Evolutionary conservation across 371 early-diverging fungal species (phyloP).

Genomic region (Zancudomyces culisetae): DNA sequence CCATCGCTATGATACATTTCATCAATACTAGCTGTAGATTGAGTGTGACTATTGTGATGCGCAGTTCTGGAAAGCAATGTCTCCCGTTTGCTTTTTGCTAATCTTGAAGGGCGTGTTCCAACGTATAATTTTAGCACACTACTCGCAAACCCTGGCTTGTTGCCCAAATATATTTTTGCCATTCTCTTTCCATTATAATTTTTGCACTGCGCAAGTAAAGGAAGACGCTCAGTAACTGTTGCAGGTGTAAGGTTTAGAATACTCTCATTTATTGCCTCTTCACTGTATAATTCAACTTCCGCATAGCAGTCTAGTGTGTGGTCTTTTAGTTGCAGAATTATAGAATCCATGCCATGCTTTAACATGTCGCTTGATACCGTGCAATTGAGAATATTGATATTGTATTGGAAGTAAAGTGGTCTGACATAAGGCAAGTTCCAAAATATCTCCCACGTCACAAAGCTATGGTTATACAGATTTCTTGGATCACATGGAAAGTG

Average conservation of each 20-base stretch:
- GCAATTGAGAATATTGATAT: constrained; percentile 22
- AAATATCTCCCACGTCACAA: constrained; percentile 20
- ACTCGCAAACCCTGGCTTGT: constrained; percentile 9
- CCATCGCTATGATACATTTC: not conserved
- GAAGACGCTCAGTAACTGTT: constrained; percentile 16
- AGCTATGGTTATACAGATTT: constrained; percentile 20
- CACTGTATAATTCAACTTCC: constrained; percentile 21
- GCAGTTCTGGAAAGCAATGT: not conserved
- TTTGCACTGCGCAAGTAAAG: constrained; percentile 25
- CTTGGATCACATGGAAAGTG: constrained; percentile 14
- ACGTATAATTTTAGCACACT: constrained; percentile 24
- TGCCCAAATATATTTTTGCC: constrained; percentile 19
- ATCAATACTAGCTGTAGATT: not conserved
- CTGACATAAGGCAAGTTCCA: constrained; percentile 27
- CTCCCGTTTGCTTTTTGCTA: constrained; percentile 7
- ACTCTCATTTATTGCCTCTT: not conserved
- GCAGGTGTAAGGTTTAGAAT: constrained; percentile 9
- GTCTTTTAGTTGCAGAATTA: constrained; percentile 19
- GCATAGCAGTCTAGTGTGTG: constrained; percentile 18
- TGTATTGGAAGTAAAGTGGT: constrained; percentile 16
- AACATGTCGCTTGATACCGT: constrained; percentile 13
- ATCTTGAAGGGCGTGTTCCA: constrained; percentile 16
- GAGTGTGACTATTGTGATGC: not conserved
- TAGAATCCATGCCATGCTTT: constrained; percentile 14
- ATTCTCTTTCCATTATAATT: constrained; percentile 25